Evolutionary conservation across 225 moss, liverwort and hornwort genomes (phyloP).

Genomic region (Pseudoscleropodium purum): DNA sequence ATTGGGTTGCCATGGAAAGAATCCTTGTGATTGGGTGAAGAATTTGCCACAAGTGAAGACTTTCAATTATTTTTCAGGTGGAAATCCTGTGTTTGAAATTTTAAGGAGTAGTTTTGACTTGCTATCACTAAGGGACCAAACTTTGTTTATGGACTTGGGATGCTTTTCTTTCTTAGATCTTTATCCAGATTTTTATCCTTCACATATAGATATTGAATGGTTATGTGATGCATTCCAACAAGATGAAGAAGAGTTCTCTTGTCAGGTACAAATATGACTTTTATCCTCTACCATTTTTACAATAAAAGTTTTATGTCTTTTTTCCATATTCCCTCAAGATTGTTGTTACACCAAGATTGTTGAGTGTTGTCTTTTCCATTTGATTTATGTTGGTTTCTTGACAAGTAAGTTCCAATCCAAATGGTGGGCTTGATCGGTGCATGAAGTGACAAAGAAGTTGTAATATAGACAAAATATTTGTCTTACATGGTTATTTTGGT

Average conservation of each 20-base stretch:
- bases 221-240: neutral
- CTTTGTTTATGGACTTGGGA: neutral
- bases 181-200: too few species aligned
- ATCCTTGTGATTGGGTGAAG: too few species aligned
- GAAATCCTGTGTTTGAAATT: too few species aligned
- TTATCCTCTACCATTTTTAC: too few species aligned
- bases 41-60: too few species aligned
- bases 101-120: neutral
- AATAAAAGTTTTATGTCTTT: too few species aligned
- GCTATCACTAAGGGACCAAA: neutral
- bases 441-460: too few species aligned
- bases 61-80: too few species aligned
- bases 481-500: neutral
- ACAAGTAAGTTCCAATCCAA: too few species aligned
- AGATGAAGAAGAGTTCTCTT: neutral
- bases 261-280: neutral
- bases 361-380: neutral
- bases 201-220: neutral
- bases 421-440: too few species aligned
- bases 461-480: neutral
- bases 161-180: neutral
- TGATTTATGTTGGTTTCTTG: neutral
- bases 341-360: neutral
- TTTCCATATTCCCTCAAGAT: neutral
- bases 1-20: too few species aligned